Evolutionary conservation across 805 yeast genomes (phyloP).

Genomic region (Cyberlindnera suaveolens): DNA sequence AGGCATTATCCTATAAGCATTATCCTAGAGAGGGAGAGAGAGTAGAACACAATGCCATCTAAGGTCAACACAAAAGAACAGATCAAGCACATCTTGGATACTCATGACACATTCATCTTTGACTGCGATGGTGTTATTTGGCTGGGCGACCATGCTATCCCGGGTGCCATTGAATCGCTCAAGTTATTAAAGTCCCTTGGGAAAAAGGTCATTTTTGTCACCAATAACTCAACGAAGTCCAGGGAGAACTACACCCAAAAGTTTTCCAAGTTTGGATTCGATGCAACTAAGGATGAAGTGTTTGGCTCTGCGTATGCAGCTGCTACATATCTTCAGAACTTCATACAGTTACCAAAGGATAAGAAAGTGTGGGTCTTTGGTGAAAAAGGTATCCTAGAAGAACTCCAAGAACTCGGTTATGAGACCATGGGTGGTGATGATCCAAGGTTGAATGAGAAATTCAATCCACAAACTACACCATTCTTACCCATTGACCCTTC

Average conservation of each 20-base stretch:
- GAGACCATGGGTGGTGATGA: slow-evolving; percentile 80
- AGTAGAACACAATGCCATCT: slow-evolving; percentile 23
- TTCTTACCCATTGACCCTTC: slow-evolving; percentile 55
- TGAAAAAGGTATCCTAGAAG: slow-evolving; percentile 79
- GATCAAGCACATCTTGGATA: slow-evolving; percentile 48
- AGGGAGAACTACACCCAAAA: slow-evolving; percentile 70
- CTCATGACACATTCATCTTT: slow-evolving; percentile 81
- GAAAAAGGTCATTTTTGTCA: slow-evolving; percentile 81
- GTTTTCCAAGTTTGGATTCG: slow-evolving; percentile 51
- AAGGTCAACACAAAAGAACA: slow-evolving; percentile 44
- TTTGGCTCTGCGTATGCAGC: slow-evolving; percentile 92
- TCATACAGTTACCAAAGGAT: slow-evolving; percentile 64
- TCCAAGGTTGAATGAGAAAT: slow-evolving; percentile 45
- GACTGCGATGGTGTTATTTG: slow-evolving; percentile 98
- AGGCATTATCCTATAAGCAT: not conserved
- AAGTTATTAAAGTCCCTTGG: slow-evolving; percentile 43
- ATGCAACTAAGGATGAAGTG: slow-evolving; percentile 54
- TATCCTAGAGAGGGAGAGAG: not conserved
- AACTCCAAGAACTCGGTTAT: slow-evolving; percentile 70
- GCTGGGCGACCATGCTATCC: slow-evolving; percentile 80
- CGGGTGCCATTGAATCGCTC: slow-evolving; percentile 72
- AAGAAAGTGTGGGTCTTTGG: slow-evolving; percentile 88
- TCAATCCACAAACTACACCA: slow-evolving; percentile 50
- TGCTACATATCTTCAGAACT: slow-evolving; percentile 77
- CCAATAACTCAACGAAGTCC: slow-evolving; percentile 93